Base-by-base conservation (phyloP, 176 grass and related monocot species). In the Zoysia pacifica region DNA sequence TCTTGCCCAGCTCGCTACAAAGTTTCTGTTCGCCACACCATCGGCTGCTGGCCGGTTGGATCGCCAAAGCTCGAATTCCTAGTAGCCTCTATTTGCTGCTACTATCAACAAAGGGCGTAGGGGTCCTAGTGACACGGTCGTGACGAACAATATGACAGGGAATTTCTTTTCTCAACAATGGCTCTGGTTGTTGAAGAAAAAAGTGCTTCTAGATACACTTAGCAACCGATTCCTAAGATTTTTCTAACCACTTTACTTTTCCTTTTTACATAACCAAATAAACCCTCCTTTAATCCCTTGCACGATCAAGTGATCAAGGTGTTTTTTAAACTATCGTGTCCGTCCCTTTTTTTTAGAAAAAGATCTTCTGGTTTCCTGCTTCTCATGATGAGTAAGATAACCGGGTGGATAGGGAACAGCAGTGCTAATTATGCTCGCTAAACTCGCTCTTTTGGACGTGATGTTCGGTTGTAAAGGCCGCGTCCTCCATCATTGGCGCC, bases 371-470 rank as follows among this genome's bases (percentile, higher is more conserved):
- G 42, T 47, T 28, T 13, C 9, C 59, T 5, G 59, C 7, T 62
- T 10, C 59, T 62, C 59, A 84, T 75, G 53, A 84, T 79, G 44
- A 67, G 7, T 46, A 67, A 60, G 42, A 43, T 60, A 9, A 77
- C 40, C 74, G 16, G 54, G 52, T 53, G 56, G 76, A 62, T 14
- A 14, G 86, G 76, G 64, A 48, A 65, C 81, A 88, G 4, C 14
- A 3, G 20, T 45, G n/a, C 62, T 79, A 46, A 65, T 66, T 19
- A 82, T 75, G 11, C 63, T 42, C 11, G 40, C 47, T 66, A 66
- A 67, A 10, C 43, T 1, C 20, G n/a, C 58, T 36, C 67, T 71
- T 87, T 71, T 37, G 48, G 35, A 77, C 58, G 56, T 75, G 39
- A 75, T 39, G n/a, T 38, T 9, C 65, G 35, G 43, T 48, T 70